Evolutionary conservation across 352 stramenopile genomes (phyloP).

Genomic region (Pythium guiyangense): DNA sequence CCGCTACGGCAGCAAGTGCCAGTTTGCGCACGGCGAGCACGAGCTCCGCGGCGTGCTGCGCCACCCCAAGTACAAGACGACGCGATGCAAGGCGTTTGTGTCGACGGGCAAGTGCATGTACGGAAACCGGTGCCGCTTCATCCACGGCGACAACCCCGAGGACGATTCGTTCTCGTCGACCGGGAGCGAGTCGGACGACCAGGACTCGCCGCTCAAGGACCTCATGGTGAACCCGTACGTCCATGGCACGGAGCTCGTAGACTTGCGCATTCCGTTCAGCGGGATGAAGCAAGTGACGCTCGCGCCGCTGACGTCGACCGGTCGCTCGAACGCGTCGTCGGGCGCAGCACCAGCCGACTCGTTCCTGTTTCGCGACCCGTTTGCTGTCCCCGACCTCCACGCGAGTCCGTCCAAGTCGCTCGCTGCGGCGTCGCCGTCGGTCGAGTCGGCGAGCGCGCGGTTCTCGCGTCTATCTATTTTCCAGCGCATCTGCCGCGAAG

Average conservation of each 20-base stretch:
- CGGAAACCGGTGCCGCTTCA: constrained; percentile 85
- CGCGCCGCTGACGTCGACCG: constrained; percentile 36
- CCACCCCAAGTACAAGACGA: constrained; percentile 91
- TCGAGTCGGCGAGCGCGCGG: constrained; percentile 33
- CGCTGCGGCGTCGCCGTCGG: background rate
- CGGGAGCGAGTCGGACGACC: constrained; percentile 66
- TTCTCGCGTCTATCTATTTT: constrained; percentile 80
- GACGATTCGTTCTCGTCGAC: constrained; percentile 53
- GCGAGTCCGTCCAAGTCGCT: constrained; percentile 1
- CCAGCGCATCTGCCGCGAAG: constrained; percentile 78
- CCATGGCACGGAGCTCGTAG: constrained; percentile 49
- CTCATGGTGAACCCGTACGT: constrained; percentile 67
- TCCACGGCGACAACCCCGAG: constrained; percentile 57
- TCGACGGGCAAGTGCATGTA: constrained; percentile 86
- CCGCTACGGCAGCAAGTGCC: constrained; percentile 86
- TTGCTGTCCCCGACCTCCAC: constrained; percentile 31
- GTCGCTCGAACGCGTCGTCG: constrained; percentile 29
- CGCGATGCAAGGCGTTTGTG: constrained; percentile 85
- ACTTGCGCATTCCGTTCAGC: constrained; percentile 61
- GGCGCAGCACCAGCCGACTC: constrained; percentile 7
- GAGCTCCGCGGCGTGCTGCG: constrained; percentile 83
- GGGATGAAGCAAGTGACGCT: constrained; percentile 61
- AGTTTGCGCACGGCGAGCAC: constrained; percentile 85
- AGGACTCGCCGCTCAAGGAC: constrained; percentile 43
- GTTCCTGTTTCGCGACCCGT: constrained; percentile 42